Conservation (phyloP, 306 rosid genomes). For the Cucumis melo region DNA sequence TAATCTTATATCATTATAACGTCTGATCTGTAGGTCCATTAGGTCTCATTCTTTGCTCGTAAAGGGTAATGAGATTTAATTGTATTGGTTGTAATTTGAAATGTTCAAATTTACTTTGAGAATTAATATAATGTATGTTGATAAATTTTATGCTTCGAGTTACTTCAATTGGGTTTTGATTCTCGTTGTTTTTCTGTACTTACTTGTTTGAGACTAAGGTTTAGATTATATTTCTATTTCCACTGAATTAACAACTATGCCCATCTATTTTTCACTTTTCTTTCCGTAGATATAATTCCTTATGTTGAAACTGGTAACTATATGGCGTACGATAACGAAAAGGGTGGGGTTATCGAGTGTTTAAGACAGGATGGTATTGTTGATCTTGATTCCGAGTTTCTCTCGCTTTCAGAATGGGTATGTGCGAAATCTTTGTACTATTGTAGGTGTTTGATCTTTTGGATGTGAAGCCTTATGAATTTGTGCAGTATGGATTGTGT, state of each 20-base stretch:
- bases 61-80: no score
- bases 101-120: no score
- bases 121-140: no score
- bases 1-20: no score
- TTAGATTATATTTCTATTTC: neutral
- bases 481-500: constrained; percentile 66
- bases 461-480: constrained; percentile 90
- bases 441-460: constrained; percentile 72
- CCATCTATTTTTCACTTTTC: constrained; percentile 1
- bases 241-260: neutral
- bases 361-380: constrained; percentile 39
- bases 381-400: constrained; percentile 53
- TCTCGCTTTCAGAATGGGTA: constrained; percentile 53
- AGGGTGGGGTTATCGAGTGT: constrained; percentile 58
- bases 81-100: no score
- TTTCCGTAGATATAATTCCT: constrained; percentile 63
- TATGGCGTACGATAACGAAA: constrained; percentile 73
- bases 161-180: neutral
- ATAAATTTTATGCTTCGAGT: neutral
- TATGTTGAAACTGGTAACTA: constrained; percentile 62
- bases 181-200: no score
- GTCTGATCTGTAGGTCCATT: no score
- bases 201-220: neutral
- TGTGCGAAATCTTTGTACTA: constrained; percentile 30
- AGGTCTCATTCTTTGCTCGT: no score